Conservation (phyloP, 768 basidiomycete species). For the Terana coerulea region DNA sequence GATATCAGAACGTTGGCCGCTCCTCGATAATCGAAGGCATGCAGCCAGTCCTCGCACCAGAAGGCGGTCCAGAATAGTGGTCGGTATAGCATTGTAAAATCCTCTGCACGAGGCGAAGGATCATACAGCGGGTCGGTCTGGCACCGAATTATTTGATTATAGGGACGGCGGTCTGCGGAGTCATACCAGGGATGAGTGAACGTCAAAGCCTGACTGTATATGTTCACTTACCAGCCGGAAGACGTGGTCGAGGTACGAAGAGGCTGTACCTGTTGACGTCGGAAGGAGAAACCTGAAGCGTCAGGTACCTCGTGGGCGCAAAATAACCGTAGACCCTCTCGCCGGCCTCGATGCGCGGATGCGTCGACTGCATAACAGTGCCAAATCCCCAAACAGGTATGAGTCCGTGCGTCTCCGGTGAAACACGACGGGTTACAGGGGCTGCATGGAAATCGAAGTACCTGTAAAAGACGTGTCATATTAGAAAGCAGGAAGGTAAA, state of each 20-base stretch:
- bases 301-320: constrained; percentile 54
- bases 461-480: constrained; percentile 30
- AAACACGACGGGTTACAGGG: constrained; percentile 37
- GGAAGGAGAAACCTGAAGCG: constrained; percentile 45
- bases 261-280: constrained; percentile 54
- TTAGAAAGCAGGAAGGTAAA: not conserved
- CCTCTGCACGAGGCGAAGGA: constrained; percentile 45
- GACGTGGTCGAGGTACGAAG: constrained; percentile 55
- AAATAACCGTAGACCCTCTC: constrained; percentile 66
- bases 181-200: not conserved
- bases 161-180: constrained; percentile 63
- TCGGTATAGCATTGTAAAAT: constrained; percentile 67
- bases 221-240: constrained; percentile 47
- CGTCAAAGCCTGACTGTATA: not conserved
- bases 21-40: constrained; percentile 45
- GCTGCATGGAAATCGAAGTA: constrained; percentile 66
- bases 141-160: constrained; percentile 66
- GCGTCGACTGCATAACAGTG: constrained; percentile 46
- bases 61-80: constrained; percentile 75
- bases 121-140: constrained; percentile 51
- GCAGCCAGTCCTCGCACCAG: constrained; percentile 73
- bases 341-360: constrained; percentile 43
- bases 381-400: constrained; percentile 76
- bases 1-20: constrained; percentile 53
- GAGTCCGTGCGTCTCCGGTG: constrained; percentile 52